Conservation (phyloP, 495 filamentous ascomycete genomes). For the Chaetomium tenue region DNA sequence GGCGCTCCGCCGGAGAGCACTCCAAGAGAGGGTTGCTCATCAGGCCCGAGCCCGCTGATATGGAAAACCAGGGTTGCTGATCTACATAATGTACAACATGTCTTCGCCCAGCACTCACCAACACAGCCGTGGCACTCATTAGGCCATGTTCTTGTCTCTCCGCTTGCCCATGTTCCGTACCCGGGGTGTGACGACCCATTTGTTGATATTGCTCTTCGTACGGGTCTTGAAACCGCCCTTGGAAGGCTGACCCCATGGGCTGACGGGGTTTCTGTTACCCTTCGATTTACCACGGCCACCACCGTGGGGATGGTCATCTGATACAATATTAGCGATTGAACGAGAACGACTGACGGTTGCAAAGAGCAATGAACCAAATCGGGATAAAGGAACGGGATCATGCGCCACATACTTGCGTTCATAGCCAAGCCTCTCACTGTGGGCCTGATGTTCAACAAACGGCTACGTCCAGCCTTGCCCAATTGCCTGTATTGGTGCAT, state of each 20-base stretch:
- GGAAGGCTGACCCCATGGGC: conserved; percentile 91
- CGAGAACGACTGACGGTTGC: neutral
- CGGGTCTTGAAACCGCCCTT: conserved; percentile 98
- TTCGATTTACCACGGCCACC: conserved; percentile 98
- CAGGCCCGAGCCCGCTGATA: neutral
- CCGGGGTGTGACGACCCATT: conserved; percentile 72
- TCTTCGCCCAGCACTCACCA: conserved; percentile 21
- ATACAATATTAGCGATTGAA: conserved; percentile 32
- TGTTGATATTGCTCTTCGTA: conserved; percentile 69
- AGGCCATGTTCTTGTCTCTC: conserved; percentile 49
- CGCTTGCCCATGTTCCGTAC: conserved; percentile 75
- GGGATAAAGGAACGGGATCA: conserved; percentile 1
- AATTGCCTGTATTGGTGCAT: conserved; percentile 86
- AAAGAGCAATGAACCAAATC: neutral
- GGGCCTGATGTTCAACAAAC: conserved; percentile 90
- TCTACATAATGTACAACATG: conserved; percentile 39
- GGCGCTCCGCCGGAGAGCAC: neutral
- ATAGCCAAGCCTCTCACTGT: conserved; percentile 96
- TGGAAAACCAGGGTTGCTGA: conserved; percentile 14
- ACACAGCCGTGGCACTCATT: conserved; percentile 18
- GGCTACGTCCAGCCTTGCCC: conserved; percentile 87
- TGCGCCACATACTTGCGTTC: conserved; percentile 70
- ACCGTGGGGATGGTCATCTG: conserved; percentile 92
- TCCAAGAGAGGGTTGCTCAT: neutral
- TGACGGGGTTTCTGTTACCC: conserved; percentile 91